phyloP scores from a whole-genome alignment of 2,329 filamentous ascomycete species.

The Fusarium udum region DNA sequence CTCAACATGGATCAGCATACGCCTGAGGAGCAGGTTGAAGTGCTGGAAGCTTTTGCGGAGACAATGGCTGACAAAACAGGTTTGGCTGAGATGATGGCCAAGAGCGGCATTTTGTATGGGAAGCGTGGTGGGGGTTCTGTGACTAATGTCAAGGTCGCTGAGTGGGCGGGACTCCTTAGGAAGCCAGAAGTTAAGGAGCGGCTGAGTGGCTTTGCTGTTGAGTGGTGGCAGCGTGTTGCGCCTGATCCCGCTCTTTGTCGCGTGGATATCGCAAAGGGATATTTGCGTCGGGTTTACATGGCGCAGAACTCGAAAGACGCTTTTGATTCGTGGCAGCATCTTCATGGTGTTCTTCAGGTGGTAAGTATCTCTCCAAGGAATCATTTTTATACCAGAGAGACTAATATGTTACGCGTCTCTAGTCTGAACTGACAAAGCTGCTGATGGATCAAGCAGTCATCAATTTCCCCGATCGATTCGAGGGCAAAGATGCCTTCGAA shows the following conservation, averaged over 20 bases:
- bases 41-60: slow-evolving; percentile 36
- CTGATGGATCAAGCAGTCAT: background rate
- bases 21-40: slow-evolving; percentile 23
- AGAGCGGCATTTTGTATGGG: background rate
- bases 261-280: background rate
- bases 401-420: accelerated
- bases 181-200: background rate
- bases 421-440: background rate
- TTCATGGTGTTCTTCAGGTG: background rate
- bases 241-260: background rate
- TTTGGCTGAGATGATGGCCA: slow-evolving; percentile 24
- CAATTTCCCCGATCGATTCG: background rate
- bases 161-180: background rate
- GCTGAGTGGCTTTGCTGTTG: background rate
- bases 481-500: background rate
- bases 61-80: slow-evolving; percentile 27
- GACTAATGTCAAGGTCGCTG: background rate
- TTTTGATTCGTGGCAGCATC: background rate
- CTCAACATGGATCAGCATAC: slow-evolving; percentile 33
- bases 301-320: background rate
- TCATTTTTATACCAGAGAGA: accelerated
- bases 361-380: background rate
- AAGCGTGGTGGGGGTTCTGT: background rate
- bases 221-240: background rate
- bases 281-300: background rate